phyloP scores from a whole-genome alignment of 2,329 filamentous ascomycete species.

The Aspergillus candidus region DNA sequence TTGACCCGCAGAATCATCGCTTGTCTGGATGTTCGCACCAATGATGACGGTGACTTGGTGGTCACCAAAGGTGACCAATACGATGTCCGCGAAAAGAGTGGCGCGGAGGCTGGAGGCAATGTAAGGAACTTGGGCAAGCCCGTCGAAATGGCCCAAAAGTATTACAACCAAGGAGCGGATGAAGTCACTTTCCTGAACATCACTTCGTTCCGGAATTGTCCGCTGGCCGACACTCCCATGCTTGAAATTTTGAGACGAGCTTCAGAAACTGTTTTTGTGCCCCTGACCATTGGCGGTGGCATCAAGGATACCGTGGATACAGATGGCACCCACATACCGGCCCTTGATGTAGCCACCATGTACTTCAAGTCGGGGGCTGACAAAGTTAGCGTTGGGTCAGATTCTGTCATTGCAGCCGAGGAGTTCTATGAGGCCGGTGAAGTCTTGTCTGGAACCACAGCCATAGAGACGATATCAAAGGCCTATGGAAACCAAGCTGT shows the following conservation, averaged over 20 bases:
- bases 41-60: conserved; percentile 89
- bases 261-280: conserved; percentile 89
- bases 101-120: conserved; percentile 48
- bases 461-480: conserved; percentile 88
- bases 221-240: conserved; percentile 88
- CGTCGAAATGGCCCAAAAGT: conserved; percentile 85
- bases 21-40: conserved; percentile 89
- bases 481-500: conserved; percentile 97
- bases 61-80: conserved; percentile 99
- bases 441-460: conserved; percentile 70
- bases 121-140: conserved; percentile 96
- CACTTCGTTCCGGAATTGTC: conserved; percentile 93
- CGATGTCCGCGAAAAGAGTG: conserved; percentile 85
- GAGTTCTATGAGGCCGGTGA: conserved; percentile 71
- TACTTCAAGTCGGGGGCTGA: conserved; percentile 97
- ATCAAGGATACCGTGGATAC: conserved; percentile 89
- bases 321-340: conserved; percentile 78
- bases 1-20: conserved; percentile 92
- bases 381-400: conserved; percentile 94
- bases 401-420: conserved; percentile 88
- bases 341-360: conserved; percentile 87
- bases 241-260: conserved; percentile 83
- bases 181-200: conserved; percentile 98
- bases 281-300: conserved; percentile 89
- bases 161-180: conserved; percentile 95